phyloP scores from a whole-genome alignment of 768 basidiomycete species.

The Termitomyces sp. region DNA sequence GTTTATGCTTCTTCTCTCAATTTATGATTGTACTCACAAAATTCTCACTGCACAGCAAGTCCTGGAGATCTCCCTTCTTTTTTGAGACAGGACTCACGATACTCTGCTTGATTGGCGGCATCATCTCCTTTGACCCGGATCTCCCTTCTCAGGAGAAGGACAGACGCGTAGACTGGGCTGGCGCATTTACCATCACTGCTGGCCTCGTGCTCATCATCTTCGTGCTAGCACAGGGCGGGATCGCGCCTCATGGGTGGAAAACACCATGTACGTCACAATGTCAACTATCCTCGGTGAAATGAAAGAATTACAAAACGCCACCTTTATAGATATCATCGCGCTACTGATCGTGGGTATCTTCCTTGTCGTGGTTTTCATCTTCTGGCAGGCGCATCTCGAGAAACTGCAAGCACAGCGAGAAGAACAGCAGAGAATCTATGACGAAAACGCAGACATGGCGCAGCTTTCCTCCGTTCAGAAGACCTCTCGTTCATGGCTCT shows the following conservation, averaged over 20 bases:
- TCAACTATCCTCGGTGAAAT: not conserved
- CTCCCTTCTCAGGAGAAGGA: conserved; percentile 32
- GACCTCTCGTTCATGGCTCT: conserved; percentile 10
- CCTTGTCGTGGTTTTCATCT: conserved; percentile 45
- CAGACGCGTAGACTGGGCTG: conserved; percentile 66
- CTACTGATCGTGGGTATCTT: conserved; percentile 55
- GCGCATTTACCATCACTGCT: conserved; percentile 53
- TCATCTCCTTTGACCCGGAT: conserved; percentile 61
- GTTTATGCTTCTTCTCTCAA: conserved; percentile 6
- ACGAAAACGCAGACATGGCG: not conserved
- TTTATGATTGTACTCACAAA: not conserved
- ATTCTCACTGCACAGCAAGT: conserved; percentile 21
- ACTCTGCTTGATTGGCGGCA: conserved; percentile 44
- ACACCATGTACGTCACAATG: conserved; percentile 24
- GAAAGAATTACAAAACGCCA: not conserved
- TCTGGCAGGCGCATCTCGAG: conserved; percentile 61
- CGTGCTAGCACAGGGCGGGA: conserved; percentile 57
- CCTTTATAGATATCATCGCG: conserved; percentile 55
- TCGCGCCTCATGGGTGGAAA: conserved; percentile 52
- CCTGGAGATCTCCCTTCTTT: conserved; percentile 66
- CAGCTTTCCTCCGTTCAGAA: not conserved
- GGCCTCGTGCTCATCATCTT: conserved; percentile 68
- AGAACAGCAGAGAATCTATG: not conserved
- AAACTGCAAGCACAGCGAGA: conserved; percentile 7
- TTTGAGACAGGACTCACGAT: conserved; percentile 52